phyloP scores from a whole-genome alignment of 345 rosid genomes.

The Turnera subulata region DNA sequence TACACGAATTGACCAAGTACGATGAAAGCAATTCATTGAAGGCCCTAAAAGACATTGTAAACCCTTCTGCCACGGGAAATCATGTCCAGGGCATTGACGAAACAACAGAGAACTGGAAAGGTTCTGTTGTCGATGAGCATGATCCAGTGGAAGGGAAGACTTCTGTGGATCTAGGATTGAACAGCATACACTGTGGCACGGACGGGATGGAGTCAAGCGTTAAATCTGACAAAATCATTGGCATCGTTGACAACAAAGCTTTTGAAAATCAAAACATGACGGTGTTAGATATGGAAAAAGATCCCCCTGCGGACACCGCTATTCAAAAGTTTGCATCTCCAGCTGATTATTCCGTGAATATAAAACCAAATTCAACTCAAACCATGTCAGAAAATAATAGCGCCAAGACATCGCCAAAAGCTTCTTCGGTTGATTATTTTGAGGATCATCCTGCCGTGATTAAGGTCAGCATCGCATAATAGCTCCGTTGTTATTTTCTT shows the following conservation, averaged over 20 bases:
- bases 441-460: slow-evolving; percentile 31
- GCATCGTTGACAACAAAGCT: slow-evolving; percentile 11
- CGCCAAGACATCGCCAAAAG: slow-evolving; percentile 20
- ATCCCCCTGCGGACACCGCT: slow-evolving; percentile 18
- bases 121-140: slow-evolving; percentile 33
- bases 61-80: slow-evolving; percentile 27
- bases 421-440: slow-evolving; percentile 26
- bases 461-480: slow-evolving; percentile 49
- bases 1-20: slow-evolving; percentile 18
- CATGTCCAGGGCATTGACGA: slow-evolving; percentile 32
- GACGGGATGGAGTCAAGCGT: slow-evolving; percentile 15
- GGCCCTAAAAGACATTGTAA: slow-evolving; percentile 22
- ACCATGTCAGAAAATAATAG: slow-evolving; percentile 24
- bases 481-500: slow-evolving; percentile 5
- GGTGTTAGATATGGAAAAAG: slow-evolving; percentile 21
- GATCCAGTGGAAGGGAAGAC: slow-evolving; percentile 32
- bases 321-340: slow-evolving; percentile 19
- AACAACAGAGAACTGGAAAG: slow-evolving; percentile 29
- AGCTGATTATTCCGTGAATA: slow-evolving; percentile 12
- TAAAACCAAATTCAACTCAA: slow-evolving; percentile 26
- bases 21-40: slow-evolving; percentile 13
- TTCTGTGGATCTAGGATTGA: slow-evolving; percentile 17
- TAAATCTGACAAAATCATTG: slow-evolving; percentile 23
- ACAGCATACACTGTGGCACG: slow-evolving; percentile 20
- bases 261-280: slow-evolving; percentile 21